Evolutionary conservation across 73 alveolate species (phyloP).

Genomic region (Stentor coeruleus): DNA sequence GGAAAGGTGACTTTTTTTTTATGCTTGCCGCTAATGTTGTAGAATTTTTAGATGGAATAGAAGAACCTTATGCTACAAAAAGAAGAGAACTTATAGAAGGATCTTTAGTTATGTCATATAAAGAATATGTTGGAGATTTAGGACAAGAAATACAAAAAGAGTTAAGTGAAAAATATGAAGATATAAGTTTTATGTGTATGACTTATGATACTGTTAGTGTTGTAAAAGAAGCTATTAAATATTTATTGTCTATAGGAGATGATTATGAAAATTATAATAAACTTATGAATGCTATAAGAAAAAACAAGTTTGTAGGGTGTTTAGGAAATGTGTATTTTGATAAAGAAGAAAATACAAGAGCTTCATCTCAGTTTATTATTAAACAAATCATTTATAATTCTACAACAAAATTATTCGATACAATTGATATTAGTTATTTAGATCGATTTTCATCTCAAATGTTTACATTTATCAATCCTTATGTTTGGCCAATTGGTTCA

Average conservation of each 20-base stretch:
- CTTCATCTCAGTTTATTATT: neutral
- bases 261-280: neutral
- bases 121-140: neutral
- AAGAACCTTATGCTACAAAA: neutral
- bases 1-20: conserved; percentile 5
- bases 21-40: neutral
- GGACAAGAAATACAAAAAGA: neutral
- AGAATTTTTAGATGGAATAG: neutral
- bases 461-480: too few species aligned
- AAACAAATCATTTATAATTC: neutral
- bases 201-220: conserved; percentile 8
- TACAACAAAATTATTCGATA: neutral
- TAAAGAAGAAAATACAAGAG: neutral
- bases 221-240: neutral
- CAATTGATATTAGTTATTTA: neutral
- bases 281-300: neutral
- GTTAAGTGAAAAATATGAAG: neutral
- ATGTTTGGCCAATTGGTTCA: neutral
- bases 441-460: neutral
- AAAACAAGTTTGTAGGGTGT: neutral
- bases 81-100: neutral
- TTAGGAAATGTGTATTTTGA: neutral
- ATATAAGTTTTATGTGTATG: neutral
- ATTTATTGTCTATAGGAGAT: neutral
- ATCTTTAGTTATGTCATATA: neutral